Conservation (phyloP, 495 filamentous ascomycete species). For the Venustampulla echinocandica region DNA sequence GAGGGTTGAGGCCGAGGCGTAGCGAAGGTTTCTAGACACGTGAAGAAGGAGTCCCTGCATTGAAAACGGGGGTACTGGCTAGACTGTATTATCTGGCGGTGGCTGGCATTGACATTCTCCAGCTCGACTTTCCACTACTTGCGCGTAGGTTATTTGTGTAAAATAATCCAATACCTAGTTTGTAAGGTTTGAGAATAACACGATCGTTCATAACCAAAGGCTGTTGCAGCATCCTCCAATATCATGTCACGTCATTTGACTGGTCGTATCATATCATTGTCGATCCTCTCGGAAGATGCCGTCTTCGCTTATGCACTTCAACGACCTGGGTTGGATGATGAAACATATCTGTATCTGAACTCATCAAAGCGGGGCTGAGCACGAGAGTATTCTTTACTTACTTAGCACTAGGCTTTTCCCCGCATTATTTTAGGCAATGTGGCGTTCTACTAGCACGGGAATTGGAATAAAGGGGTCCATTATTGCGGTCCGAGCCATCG, state of each 20-base stretch:
- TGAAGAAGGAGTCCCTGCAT: neutral
- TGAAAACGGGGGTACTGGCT: constrained; percentile 1
- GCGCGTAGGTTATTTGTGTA: constrained; percentile 4
- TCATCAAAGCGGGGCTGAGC: no score
- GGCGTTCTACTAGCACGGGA: no score
- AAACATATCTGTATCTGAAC: no score
- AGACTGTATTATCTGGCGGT: constrained; percentile 3
- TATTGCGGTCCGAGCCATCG: no score
- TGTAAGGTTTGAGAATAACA: constrained; percentile 4
- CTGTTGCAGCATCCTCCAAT: constrained; percentile 2
- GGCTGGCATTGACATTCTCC: constrained; percentile 3
- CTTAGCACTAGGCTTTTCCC: no score
- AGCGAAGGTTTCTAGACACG: no score
- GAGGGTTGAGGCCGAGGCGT: no score
- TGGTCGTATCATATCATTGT: constrained; percentile 4
- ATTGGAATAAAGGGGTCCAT: no score
- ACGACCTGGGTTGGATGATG: no score
- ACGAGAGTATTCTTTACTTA: no score
- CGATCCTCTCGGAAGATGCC: neutral
- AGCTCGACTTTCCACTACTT: constrained; percentile 3
- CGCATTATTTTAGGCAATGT: no score
- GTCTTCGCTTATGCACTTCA: constrained; percentile 3
- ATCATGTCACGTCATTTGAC: constrained; percentile 5
- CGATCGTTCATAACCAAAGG: constrained; percentile 5
- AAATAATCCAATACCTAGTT: neutral